These are phyloP conservation scores for Aspergillus nidulans DNA, from an alignment of 495 filamentous ascomycete genomes.

Conservation along the genomic window DNA sequence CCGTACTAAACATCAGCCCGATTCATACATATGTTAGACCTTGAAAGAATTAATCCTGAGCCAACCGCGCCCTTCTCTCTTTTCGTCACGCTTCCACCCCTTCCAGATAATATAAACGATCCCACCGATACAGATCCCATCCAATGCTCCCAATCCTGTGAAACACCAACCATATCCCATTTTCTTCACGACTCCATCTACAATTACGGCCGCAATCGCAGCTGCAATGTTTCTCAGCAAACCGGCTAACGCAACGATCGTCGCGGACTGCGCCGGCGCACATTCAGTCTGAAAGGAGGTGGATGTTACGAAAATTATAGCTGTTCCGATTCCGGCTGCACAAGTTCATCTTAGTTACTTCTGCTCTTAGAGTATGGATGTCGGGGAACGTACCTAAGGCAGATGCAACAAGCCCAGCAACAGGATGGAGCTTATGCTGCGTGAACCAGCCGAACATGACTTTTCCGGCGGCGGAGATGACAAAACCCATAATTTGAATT, in stretches of 20 bases:
- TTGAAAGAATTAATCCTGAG: neutral
- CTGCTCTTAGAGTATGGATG: slow-evolving; percentile 3
- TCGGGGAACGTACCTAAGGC: neutral
- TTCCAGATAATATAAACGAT: slow-evolving; percentile 7
- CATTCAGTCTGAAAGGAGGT: slow-evolving; percentile 29
- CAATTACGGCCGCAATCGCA: slow-evolving; percentile 26
- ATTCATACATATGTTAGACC: too few relatives aligned
- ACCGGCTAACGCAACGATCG: slow-evolving; percentile 23
- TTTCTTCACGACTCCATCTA: slow-evolving; percentile 14
- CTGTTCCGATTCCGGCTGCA: slow-evolving; percentile 20
- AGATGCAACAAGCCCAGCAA: neutral
- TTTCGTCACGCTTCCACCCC: slow-evolving; percentile 10
- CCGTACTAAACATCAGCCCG: too few relatives aligned
- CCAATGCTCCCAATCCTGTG: slow-evolving; percentile 22
- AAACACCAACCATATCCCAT: slow-evolving; percentile 31
- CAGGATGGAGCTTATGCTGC: slow-evolving; percentile 19
- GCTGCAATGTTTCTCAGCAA: slow-evolving; percentile 29
- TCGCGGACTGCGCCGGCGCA: slow-evolving; percentile 19
- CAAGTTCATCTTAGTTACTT: neutral
- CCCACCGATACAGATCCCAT: slow-evolving; percentile 16
- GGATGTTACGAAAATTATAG: slow-evolving; percentile 27
- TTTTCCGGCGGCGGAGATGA: slow-evolving; percentile 18
- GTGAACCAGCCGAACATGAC: slow-evolving; percentile 33
- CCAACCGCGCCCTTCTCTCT: neutral
- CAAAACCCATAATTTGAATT: slow-evolving; percentile 24